Evolutionary conservation across 352 stramenopile genomes (phyloP), one percentile per base, ranked within the genome.

Genomic region (Phytophthora nicotianae): DNA sequence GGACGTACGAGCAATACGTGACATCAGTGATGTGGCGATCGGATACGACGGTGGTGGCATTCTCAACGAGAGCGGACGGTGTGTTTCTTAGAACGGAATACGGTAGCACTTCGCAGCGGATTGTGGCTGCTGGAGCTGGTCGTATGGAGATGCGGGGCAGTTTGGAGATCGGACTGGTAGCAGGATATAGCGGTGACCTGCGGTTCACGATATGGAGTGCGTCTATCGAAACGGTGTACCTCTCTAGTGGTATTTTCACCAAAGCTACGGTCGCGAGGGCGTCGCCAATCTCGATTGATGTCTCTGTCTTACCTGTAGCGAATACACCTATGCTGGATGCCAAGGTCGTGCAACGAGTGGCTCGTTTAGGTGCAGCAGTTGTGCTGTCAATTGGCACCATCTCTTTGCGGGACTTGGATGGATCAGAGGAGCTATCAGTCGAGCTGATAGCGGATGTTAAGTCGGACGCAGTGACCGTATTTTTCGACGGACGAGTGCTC

Each of bases 101-200:
- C 27, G 35, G 20, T 11, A 42, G 49, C 8, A 13, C 37, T 10
- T 52, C 42, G 5, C 27, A 57, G 47, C 50, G 43, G 23, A 17
- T 58, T 43, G 52, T 65, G 41, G 35, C 54, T 14, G 59, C 60
- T 13, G 59, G 50, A 9, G 35, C 35, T 0, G 43, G 27, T 11
- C 35, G 16, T 5, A 11, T 73, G 35, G 49, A 66, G 6, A 67
- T 74, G 53, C 35, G 17, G 9, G 66, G 66, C 3, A 62, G 46
- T 49, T 33, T 74, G 24, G 66, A 74, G 50, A 64, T 74, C 32
- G 42, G 11, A 14, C 20, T 70, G 24, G 55, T 68, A 21, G 5
- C 47, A 9, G 66, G 66, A 8, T 74, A 68, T 37, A 74, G 66
- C 9, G 66, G 66, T 3, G 43, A 68, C 23, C 13, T 74, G 19